Percentiles rank a stretch among this genome's conserved stretches.
Evolutionary conservation across 495 filamentous ascomycete genomes (phyloP).

Genomic region (Daldinia vernicosa): DNA sequence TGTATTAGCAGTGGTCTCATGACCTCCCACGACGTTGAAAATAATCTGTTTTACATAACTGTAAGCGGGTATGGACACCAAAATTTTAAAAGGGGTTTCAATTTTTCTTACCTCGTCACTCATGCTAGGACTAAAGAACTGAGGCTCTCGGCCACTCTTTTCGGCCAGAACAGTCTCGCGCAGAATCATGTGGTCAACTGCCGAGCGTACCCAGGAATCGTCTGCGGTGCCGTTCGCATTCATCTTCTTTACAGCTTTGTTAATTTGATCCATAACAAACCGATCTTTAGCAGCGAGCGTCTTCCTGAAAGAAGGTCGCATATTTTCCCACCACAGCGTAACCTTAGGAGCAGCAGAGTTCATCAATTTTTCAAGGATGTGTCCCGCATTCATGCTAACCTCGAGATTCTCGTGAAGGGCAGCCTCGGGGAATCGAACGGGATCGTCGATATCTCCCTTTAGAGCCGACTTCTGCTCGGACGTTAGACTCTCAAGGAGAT

Average conservation of each 20-base stretch:
- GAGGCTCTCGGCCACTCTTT: conserved; percentile 1
- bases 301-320: conserved; percentile 5
- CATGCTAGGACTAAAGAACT: neutral
- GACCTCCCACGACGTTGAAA: neutral
- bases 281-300: conserved; percentile 1
- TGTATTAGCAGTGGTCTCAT: neutral
- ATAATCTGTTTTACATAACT: neutral
- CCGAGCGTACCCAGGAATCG: neutral
- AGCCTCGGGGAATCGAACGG: neutral
- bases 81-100: neutral
- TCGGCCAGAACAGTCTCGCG: neutral
- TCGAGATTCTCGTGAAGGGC: conserved; percentile 1
- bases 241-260: neutral
- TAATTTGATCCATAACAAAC: neutral
- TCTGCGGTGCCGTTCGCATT: neutral
- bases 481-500: conserved; percentile 1
- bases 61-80: neutral
- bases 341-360: conserved; percentile 4
- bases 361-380: conserved; percentile 7
- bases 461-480: conserved; percentile 2
- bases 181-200: conserved; percentile 5
- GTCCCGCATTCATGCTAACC: neutral
- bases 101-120: conserved; percentile 1
- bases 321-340: conserved; percentile 7
- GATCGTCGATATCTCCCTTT: neutral